These are phyloP conservation scores for Grammothele lineata DNA, from an alignment of 768 basidiomycete species.

Conservation along the genomic window DNA sequence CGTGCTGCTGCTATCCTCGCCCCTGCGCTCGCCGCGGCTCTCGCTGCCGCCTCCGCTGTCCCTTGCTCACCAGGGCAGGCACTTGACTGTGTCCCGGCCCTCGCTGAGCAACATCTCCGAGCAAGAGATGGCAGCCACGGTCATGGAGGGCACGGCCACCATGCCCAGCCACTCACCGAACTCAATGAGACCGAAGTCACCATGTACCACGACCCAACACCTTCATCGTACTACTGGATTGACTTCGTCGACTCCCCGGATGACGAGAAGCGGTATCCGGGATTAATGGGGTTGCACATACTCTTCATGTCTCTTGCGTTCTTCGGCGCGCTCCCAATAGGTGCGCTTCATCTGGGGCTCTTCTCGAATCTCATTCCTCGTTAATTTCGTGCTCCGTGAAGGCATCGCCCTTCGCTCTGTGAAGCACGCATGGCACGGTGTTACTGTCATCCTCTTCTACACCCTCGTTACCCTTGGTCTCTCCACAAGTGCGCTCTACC, in stretches of 20 bases:
- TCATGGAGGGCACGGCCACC: conserved; percentile 38
- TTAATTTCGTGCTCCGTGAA: conserved; percentile 27
- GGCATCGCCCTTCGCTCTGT: conserved; percentile 80
- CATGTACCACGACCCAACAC: conserved; percentile 60
- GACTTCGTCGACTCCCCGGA: conserved; percentile 59
- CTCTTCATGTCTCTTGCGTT: conserved; percentile 74
- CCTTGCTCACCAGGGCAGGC: conserved; percentile 2
- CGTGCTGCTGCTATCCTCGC: conserved; percentile 23
- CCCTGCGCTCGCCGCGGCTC: conserved; percentile 19
- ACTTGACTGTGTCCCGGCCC: conserved; percentile 4
- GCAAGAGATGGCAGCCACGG: conserved; percentile 32
- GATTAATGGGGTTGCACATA: conserved; percentile 71
- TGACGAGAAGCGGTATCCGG: conserved; percentile 49
- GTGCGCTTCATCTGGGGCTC: conserved; percentile 42
- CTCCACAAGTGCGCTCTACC: conserved; percentile 65
- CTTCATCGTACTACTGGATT: conserved; percentile 78
- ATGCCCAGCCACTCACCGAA: conserved; percentile 47
- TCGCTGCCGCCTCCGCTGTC: conserved; percentile 7
- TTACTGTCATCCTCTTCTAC: conserved; percentile 63
- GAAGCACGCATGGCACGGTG: conserved; percentile 58
- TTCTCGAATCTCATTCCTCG: no score
- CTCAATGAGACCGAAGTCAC: conserved; percentile 79
- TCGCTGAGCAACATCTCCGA: conserved; percentile 9
- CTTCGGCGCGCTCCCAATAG: conserved; percentile 76
- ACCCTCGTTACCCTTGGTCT: conserved; percentile 58